phyloP scores from a whole-genome alignment of 2,329 filamentous ascomycete species.

The Trichophyton schoenleinii region DNA sequence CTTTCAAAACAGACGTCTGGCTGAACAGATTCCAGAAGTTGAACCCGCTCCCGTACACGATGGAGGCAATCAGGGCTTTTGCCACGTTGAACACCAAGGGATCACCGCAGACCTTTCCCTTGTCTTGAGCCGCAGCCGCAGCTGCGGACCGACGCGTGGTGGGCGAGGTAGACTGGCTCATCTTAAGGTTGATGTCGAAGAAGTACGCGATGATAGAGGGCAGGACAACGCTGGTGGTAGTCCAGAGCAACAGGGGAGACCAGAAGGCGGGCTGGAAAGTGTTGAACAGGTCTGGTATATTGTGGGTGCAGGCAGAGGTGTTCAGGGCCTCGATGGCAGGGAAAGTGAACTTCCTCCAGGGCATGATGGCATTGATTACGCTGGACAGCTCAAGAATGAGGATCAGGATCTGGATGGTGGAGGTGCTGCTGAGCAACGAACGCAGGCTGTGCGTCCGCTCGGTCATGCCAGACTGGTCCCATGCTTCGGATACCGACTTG shows the following conservation, averaged over 20 bases:
- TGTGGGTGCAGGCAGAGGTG: slow-evolving; percentile 41
- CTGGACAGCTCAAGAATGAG: slow-evolving; percentile 57
- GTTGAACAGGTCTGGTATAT: slow-evolving; percentile 70
- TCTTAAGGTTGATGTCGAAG: slow-evolving; percentile 64
- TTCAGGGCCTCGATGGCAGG: slow-evolving; percentile 48
- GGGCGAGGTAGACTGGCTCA: slow-evolving; percentile 18
- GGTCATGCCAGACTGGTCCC: slow-evolving; percentile 25
- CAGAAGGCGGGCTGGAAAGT: slow-evolving; percentile 70
- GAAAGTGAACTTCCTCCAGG: slow-evolving; percentile 57
- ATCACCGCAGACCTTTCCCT: slow-evolving; percentile 49
- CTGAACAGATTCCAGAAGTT: slow-evolving; percentile 28
- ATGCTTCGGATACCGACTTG: slow-evolving; percentile 24
- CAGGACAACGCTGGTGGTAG: slow-evolving; percentile 55
- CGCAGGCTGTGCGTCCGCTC: slow-evolving; percentile 50
- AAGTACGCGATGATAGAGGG: slow-evolving; percentile 71
- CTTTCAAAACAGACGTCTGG: slow-evolving; percentile 24
- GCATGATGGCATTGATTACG: slow-evolving; percentile 58
- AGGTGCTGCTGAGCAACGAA: slow-evolving; percentile 55
- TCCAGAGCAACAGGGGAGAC: slow-evolving; percentile 67
- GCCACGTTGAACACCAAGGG: slow-evolving; percentile 81
- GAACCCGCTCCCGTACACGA: slow-evolving; percentile 54
- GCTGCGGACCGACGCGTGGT: slow-evolving; percentile 17
- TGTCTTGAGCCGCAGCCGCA: slow-evolving; percentile 30
- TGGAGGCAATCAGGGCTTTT: slow-evolving; percentile 69
- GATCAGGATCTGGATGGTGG: slow-evolving; percentile 52